Conservation (phyloP, 352 stramenopile genomes). For the Phytophthora tentaculata region DNA sequence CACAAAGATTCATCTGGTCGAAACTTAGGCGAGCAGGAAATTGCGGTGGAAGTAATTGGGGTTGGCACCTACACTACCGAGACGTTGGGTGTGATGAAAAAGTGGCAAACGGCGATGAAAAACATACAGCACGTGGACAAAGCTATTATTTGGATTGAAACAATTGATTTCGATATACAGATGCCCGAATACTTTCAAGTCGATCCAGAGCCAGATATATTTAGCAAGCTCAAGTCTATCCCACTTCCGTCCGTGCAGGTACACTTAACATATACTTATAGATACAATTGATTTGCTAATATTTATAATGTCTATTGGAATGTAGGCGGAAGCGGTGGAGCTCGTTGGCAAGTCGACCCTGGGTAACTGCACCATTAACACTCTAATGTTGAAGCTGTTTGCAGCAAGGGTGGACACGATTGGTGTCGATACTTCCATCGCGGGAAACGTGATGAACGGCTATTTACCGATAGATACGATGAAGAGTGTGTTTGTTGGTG, state of each 20-base stretch:
- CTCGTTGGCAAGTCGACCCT: background rate
- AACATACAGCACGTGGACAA: too few species aligned
- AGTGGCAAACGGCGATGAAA: too few species aligned
- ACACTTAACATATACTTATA: background rate
- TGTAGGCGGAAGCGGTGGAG: too few species aligned
- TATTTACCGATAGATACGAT: background rate
- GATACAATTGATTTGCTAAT: too few species aligned
- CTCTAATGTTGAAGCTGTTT: background rate
- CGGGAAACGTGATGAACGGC: background rate
- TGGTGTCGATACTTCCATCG: background rate
- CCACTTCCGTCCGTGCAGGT: background rate
- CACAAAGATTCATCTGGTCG: background rate
- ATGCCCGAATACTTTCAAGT: too few species aligned
- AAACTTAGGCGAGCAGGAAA: background rate
- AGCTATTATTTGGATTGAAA: too few species aligned
- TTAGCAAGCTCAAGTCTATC: too few species aligned
- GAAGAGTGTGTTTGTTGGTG: background rate
- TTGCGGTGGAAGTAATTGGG: background rate
- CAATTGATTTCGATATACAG: too few species aligned
- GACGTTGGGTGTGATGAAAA: too few species aligned
- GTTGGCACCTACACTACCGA: too few species aligned
- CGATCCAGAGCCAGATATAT: too few species aligned
- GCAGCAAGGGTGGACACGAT: background rate
- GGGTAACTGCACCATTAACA: background rate
- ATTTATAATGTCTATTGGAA: too few species aligned